Conservation (phyloP, 768 basidiomycete species). For the Tricholoma bakamatsutake region DNA sequence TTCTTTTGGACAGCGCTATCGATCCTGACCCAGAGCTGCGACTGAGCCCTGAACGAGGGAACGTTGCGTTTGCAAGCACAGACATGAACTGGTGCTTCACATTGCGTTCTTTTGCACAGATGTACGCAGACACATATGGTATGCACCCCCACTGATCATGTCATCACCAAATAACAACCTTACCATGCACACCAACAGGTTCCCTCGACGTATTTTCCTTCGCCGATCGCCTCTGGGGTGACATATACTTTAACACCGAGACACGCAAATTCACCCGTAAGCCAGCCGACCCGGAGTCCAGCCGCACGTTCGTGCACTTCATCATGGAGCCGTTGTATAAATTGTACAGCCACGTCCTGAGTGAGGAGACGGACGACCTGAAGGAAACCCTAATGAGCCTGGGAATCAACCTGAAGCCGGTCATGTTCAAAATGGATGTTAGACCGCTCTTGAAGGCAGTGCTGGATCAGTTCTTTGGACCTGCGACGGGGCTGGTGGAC, state of each 20-base stretch:
- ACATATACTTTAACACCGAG: constrained; percentile 88
- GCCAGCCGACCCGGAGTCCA: constrained; percentile 68
- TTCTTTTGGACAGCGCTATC: constrained; percentile 47
- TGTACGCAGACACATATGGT: constrained; percentile 96
- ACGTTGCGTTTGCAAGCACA: constrained; percentile 95
- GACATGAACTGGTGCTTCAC: constrained; percentile 99
- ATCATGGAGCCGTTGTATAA: constrained; percentile 96
- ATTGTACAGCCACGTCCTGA: constrained; percentile 90
- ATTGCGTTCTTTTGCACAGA: constrained; percentile 85
- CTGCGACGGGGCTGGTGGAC: constrained; percentile 84
- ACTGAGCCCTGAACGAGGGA: constrained; percentile 90
- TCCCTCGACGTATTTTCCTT: constrained; percentile 80
- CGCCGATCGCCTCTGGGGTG: constrained; percentile 93
- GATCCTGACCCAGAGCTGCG: constrained; percentile 85
- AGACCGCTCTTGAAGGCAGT: constrained; percentile 91
- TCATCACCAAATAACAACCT: background rate
- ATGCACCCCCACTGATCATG: constrained; percentile 9
- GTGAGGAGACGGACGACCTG: constrained; percentile 87
- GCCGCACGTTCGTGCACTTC: constrained; percentile 91
- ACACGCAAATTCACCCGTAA: constrained; percentile 89
- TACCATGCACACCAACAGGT: constrained; percentile 32
- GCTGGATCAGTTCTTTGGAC: constrained; percentile 93
- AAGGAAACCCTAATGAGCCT: constrained; percentile 72
- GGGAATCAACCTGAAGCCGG: constrained; percentile 81
- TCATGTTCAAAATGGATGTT: constrained; percentile 99